Percentiles rank a stretch among this genome's conserved stretches.
Evolutionary conservation across 495 filamentous ascomycete genomes (phyloP).

Genomic region (Aspergillus haitiensis): DNA sequence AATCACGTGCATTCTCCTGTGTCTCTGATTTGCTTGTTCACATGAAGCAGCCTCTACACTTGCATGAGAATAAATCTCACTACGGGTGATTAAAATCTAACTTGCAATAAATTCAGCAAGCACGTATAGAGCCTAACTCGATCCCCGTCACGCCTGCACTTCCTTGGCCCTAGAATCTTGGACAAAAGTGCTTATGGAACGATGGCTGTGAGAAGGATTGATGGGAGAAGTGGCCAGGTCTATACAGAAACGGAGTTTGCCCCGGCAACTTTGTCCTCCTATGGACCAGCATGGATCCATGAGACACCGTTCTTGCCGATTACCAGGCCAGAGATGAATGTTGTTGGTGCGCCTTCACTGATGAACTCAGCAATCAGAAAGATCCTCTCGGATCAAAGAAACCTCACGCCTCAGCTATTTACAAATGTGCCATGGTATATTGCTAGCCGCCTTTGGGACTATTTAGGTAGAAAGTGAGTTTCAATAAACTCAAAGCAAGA

Average conservation of each 20-base stretch:
- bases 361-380: conserved; percentile 36
- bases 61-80: too few species aligned
- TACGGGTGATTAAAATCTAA: too few species aligned
- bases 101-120: too few species aligned
- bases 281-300: conserved; percentile 39
- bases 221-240: conserved; percentile 20
- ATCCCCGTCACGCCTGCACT: background rate
- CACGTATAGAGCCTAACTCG: too few species aligned
- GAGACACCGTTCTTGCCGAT: conserved; percentile 37
- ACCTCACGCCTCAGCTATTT: conserved; percentile 30
- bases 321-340: conserved; percentile 27
- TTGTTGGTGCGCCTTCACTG: conserved; percentile 32
- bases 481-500: background rate
- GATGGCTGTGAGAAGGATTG: conserved; percentile 10
- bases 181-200: background rate
- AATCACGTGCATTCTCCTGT: too few species aligned
- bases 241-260: conserved; percentile 16
- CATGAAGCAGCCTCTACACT: too few species aligned
- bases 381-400: conserved; percentile 35
- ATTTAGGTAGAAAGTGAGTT: conserved; percentile 33
- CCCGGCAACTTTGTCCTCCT: background rate
- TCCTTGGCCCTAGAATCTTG: background rate
- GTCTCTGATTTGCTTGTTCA: too few species aligned
- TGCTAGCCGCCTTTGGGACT: conserved; percentile 43
- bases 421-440: conserved; percentile 38